A percentile compares a stretch with the other conserved stretches of the same genome.
These are phyloP conservation scores for Oidiodendron maius DNA, from an alignment of 495 filamentous ascomycete genomes.

Conservation along the genomic window DNA sequence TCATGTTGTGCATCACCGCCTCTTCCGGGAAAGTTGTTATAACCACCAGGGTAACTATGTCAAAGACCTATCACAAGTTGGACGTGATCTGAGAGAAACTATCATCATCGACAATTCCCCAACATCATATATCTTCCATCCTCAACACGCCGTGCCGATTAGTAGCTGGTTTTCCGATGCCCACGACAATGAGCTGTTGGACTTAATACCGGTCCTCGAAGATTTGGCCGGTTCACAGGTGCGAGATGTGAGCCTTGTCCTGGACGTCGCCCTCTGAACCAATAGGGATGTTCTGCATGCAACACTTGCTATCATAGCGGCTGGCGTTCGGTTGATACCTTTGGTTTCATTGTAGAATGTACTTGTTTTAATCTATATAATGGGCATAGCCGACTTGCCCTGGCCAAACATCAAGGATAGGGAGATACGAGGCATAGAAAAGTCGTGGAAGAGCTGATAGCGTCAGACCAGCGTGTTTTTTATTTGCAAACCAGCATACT, in stretches of 20 bases:
- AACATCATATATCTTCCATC: slow-evolving; percentile 99
- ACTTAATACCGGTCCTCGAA: slow-evolving; percentile 97
- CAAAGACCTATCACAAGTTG: slow-evolving; percentile 96
- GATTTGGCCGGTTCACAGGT: slow-evolving; percentile 86
- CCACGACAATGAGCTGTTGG: slow-evolving; percentile 97
- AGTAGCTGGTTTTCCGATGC: slow-evolving; percentile 99
- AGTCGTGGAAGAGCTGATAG: slow-evolving; percentile 11
- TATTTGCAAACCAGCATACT: background rate
- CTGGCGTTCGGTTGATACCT: slow-evolving; percentile 40
- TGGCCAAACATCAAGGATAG: slow-evolving; percentile 7
- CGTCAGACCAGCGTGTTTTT: slow-evolving; percentile 1
- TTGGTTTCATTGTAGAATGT: slow-evolving; percentile 27
- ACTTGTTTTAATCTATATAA: slow-evolving; percentile 30
- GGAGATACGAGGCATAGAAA: slow-evolving; percentile 18
- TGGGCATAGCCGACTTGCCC: slow-evolving; percentile 16
- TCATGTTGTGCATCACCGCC: slow-evolving; percentile 87
- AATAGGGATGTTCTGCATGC: slow-evolving; percentile 21
- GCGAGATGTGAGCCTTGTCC: slow-evolving; percentile 92
- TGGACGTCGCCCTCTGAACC: slow-evolving; percentile 85
- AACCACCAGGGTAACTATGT: slow-evolving; percentile 99
- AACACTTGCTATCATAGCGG: slow-evolving; percentile 41
- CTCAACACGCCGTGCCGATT: slow-evolving; percentile 97
- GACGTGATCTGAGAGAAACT: slow-evolving; percentile 90
- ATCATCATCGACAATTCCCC: slow-evolving; percentile 99
- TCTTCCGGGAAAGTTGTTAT: slow-evolving; percentile 98